Base-by-base conservation (phyloP, 139 green algal genomes). In the Asterochloris sp. region DNA sequence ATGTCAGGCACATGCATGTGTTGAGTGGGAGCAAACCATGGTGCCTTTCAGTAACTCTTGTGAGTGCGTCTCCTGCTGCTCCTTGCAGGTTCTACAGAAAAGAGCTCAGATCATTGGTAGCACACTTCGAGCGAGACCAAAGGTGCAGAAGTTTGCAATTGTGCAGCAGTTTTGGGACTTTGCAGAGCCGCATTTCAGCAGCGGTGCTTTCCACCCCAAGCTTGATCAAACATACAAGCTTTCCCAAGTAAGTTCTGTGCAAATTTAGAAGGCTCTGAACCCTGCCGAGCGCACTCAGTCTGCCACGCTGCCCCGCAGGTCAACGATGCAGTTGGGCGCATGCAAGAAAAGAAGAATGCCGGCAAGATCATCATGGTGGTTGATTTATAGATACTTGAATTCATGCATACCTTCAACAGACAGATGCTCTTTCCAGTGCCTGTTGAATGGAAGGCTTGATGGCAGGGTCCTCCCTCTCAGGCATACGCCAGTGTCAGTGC, bases 331-430 rank as follows among this genome's bases (percentile, higher is more conserved):
- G 29, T 77, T 69, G 24, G 76, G 68, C 66, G 76, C 38, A 83
- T 83, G 79, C 66, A 76, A 24, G 67, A n/a, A 54, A 77, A 76
- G 1, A 83, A 83, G 67, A 83, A 83, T 66, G 77, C 76, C 66
- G 79, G 79, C 29, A 83, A 83, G 13, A 83, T 83, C 27, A 62
- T 83, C 0, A 17, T 83, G 63, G 11, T 81, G 13, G 76, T 80
- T 0, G 47, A 60, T 54, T n/a, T n/a, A n/a, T 54, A 54, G 38
- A 54, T 6, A 54, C 38, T 6, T 2, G 38, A 54, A 54, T 54
- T 2, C 38, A 54, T 54, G 38, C 38, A 54, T 54, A 54, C 38
- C 38, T n/a, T 54, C 38, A 54, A 54, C 38, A 54, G 38, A 54
- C 4, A 54, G 38, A 6, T 54, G 38, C 38, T 6, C n/a, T n/a